These are phyloP conservation scores for Ophiostoma himal-ulmi DNA, from an alignment of 2,329 filamentous ascomycete genomes.

Conservation along the genomic window DNA sequence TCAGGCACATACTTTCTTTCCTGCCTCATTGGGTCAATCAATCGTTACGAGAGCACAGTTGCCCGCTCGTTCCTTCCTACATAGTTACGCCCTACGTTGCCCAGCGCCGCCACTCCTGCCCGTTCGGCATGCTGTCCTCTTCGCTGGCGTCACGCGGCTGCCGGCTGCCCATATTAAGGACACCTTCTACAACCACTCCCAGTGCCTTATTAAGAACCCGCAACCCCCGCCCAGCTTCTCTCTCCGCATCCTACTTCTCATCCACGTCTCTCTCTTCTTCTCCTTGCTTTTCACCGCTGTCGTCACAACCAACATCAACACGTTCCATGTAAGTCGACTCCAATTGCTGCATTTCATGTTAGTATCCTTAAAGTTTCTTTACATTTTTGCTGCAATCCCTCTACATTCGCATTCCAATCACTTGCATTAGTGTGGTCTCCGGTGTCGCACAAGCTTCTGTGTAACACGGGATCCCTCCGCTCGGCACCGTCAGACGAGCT, in stretches of 20 bases:
- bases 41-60: slow-evolving; percentile 6
- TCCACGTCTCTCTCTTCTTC: slow-evolving; percentile 10
- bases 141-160: slow-evolving; percentile 19
- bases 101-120: slow-evolving; percentile 12
- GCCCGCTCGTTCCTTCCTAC: neutral
- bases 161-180: slow-evolving; percentile 19
- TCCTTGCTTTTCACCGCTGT: slow-evolving; percentile 23
- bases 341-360: neutral
- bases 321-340: slow-evolving; percentile 18
- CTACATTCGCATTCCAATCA: neutral
- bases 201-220: slow-evolving; percentile 21
- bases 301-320: slow-evolving; percentile 21
- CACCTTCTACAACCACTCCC: slow-evolving; percentile 12
- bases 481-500: slow-evolving; percentile 7
- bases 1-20: slow-evolving; percentile 3
- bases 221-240: slow-evolving; percentile 18
- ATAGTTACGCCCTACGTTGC: neutral
- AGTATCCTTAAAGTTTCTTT: neutral
- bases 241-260: slow-evolving; percentile 17
- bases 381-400: neutral
- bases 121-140: slow-evolving; percentile 22
- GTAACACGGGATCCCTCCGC: slow-evolving; percentile 1
- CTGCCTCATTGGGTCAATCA: slow-evolving; percentile 11
- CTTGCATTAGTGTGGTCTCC: neutral
- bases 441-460: slow-evolving; percentile 11